phyloP scores from a whole-genome alignment of 805 yeast genomes.

The Ogataea dorogensis region DNA sequence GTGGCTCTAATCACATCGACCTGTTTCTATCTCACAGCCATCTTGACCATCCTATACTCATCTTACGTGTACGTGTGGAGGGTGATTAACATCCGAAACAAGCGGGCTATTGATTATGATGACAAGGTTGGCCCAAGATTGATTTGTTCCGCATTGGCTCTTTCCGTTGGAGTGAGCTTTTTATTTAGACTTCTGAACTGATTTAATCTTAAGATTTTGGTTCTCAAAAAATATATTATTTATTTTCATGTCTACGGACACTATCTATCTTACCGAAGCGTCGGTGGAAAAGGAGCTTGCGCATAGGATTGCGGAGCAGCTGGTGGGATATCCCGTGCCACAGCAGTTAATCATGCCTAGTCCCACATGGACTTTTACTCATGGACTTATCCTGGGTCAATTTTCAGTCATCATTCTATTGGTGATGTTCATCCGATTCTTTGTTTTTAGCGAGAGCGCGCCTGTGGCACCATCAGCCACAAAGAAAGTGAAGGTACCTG shows the following conservation, averaged over 20 bases:
- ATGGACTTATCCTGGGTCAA: slow-evolving; percentile 74
- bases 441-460: slow-evolving; percentile 68
- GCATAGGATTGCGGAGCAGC: slow-evolving; percentile 20
- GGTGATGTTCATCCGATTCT: slow-evolving; percentile 66
- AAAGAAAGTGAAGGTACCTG: slow-evolving; percentile 21
- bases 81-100: slow-evolving; percentile 76
- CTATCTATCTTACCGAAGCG: slow-evolving; percentile 7
- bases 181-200: slow-evolving; percentile 46
- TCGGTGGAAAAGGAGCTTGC: slow-evolving; percentile 24
- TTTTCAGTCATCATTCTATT: slow-evolving; percentile 64
- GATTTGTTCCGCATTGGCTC: slow-evolving; percentile 71
- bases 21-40: slow-evolving; percentile 81
- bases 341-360: slow-evolving; percentile 16
- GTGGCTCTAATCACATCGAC: slow-evolving; percentile 77
- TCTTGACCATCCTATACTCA: slow-evolving; percentile 70
- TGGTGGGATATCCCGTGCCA: slow-evolving; percentile 13
- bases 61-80: slow-evolving; percentile 76
- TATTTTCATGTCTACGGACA: slow-evolving; percentile 5
- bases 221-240: neutral
- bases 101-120: slow-evolving; percentile 80
- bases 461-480: slow-evolving; percentile 37
- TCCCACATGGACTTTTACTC: slow-evolving; percentile 64
- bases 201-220: neutral
- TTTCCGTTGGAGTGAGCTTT: slow-evolving; percentile 64
- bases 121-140: slow-evolving; percentile 85